phyloP scores from a whole-genome alignment of 495 filamentous ascomycete genomes.

The Pyrenula aspistea region DNA sequence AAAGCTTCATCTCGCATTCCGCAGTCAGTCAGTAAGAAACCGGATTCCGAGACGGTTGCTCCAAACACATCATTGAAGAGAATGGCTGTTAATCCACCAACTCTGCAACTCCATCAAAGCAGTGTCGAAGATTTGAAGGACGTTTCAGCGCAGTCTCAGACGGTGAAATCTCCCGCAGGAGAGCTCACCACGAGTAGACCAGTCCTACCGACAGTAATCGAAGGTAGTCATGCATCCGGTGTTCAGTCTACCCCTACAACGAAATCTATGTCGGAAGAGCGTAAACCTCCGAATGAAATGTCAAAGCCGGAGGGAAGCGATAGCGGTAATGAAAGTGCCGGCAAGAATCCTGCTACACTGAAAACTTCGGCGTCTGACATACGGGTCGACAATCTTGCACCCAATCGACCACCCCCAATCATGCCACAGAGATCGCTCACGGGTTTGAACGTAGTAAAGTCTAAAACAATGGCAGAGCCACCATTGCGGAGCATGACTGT shows the following conservation, averaged over 20 bases:
- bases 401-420: constrained; percentile 9
- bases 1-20: constrained; percentile 12
- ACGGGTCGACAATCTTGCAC: neutral
- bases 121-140: constrained; percentile 11
- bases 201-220: constrained; percentile 3
- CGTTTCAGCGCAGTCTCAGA: constrained; percentile 11
- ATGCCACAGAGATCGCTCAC: constrained; percentile 36
- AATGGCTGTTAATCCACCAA: constrained; percentile 11
- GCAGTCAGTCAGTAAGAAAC: constrained; percentile 15
- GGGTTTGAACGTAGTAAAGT: constrained; percentile 33
- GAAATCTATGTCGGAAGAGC: constrained; percentile 14
- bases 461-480: constrained; percentile 50
- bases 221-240: neutral
- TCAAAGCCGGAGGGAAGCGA: constrained; percentile 39
- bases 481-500: constrained; percentile 91
- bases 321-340: constrained; percentile 32
- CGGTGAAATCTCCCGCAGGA: constrained; percentile 6
- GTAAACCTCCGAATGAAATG: constrained; percentile 19
- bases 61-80: constrained; percentile 34
- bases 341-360: constrained; percentile 11
- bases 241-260: neutral
- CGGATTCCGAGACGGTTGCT: constrained; percentile 22
- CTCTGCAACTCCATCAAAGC: neutral
- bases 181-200: constrained; percentile 23
- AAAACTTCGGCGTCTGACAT: neutral